Base-by-base conservation (phyloP, 2,329 filamentous ascomycete species). In the Emmonsia crescens region DNA sequence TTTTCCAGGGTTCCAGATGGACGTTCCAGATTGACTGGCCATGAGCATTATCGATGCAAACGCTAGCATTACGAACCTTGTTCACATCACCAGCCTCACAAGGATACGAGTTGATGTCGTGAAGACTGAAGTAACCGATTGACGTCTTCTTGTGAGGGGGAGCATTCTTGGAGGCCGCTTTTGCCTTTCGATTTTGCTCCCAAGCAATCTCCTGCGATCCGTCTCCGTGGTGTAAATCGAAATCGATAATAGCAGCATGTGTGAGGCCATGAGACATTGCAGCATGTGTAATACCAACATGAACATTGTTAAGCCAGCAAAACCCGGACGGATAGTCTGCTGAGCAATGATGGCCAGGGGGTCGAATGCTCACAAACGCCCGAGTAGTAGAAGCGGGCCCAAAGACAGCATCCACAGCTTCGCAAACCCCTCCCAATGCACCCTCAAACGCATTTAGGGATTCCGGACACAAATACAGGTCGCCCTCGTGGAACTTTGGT, bases 231-330 rank as follows among this genome's bases (percentile, higher is more conserved):
- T 96, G 91, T 27, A 96, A 80, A 72, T 96, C 91, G 71, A 96
- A 93, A 71, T 96, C 91, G 66, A 96, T 85, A 64, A 96, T 97
- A 12, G 91, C 94, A 0, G 92, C 93, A 73, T 99, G 94, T 0
- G 93, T 97, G 33, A 97, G 78, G 0, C 89, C 91, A 70, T 99
- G 89, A 46, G 83, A 83, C 64, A 93, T 84, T 24, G 90, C 87
- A 12, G 87, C 93, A 73, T 99, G 89, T 73, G 95, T 89, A 66
- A 99, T 96, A 0, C 93, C 94, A 27, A 99, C 90, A 71, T 97
- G 93, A 0, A 99, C 91, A 71, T 99, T 99, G 74, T 99, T 99
- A 58, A 99, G 78, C 93, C 94, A 99, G 77, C 94, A 99, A 72
- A 99, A 99, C 0, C 94, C 94, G 1, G 93, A 96, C 0, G 94